Conservation (phyloP, 2,329 filamentous ascomycete species). For the Colletotrichum euphorbiae region DNA sequence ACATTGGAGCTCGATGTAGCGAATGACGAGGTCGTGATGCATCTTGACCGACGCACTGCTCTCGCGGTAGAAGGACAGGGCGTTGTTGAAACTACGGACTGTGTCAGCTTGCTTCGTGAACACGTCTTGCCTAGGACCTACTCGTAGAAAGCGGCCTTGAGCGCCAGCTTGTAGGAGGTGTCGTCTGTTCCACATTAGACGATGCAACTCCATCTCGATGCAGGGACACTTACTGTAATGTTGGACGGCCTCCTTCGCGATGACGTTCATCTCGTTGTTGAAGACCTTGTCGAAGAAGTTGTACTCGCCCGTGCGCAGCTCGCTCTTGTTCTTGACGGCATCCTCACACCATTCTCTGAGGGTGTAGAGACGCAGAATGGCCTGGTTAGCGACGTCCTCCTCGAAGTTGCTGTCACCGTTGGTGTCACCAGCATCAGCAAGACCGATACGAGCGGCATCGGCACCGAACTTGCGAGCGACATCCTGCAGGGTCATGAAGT, state of each 20-base stretch:
- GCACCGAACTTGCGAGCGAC: constrained; percentile 93
- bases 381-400: constrained; percentile 92
- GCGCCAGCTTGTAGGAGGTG: constrained; percentile 71
- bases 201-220: neutral
- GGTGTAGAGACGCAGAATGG: constrained; percentile 84
- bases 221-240: constrained; percentile 67
- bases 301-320: constrained; percentile 80
- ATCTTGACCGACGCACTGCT: constrained; percentile 83
- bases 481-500: constrained; percentile 92
- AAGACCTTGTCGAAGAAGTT: constrained; percentile 92
- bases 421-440: constrained; percentile 94
- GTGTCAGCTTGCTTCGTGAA: constrained; percentile 10
- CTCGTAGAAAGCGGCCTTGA: constrained; percentile 90
- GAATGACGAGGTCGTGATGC: constrained; percentile 82
- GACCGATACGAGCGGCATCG: constrained; percentile 88
- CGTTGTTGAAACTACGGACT: constrained; percentile 71
- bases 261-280: constrained; percentile 88
- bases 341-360: constrained; percentile 87
- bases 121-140: neutral
- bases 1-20: constrained; percentile 89
- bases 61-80: constrained; percentile 92
- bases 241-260: constrained; percentile 81
- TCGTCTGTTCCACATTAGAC: constrained; percentile 25
- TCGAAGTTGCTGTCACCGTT: constrained; percentile 98
- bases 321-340: constrained; percentile 75